A percentile compares a stretch with the other conserved stretches of the same genome.
Evolutionary conservation across 2,329 filamentous ascomycete species (phyloP).

Genomic region (Botryotinia globosa): DNA sequence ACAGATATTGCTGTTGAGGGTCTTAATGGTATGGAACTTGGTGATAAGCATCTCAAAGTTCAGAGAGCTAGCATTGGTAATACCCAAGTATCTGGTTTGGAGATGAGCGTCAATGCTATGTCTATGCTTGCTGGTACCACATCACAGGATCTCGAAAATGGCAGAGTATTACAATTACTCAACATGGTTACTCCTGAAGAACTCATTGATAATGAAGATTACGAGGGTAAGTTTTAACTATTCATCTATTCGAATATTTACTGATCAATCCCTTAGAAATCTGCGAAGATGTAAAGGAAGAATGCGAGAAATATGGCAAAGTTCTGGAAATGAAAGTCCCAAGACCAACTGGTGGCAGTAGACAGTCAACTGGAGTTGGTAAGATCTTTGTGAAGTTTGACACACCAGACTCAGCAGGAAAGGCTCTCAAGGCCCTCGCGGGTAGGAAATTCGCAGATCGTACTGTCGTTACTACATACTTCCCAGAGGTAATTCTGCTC

Average conservation of each 20-base stretch:
- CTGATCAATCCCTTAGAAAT: constrained; percentile 65
- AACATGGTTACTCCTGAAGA: constrained; percentile 99
- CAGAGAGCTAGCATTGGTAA: constrained; percentile 87
- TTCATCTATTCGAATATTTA: neutral
- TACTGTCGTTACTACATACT: constrained; percentile 95
- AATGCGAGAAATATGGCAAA: constrained; percentile 86
- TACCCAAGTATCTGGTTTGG: constrained; percentile 86
- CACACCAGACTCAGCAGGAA: constrained; percentile 70
- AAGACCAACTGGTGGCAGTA: constrained; percentile 75
- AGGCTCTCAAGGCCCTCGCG: constrained; percentile 83
- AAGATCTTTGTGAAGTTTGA: constrained; percentile 98
- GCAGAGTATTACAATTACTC: constrained; percentile 83
- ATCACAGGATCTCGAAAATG: constrained; percentile 72
- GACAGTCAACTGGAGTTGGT: constrained; percentile 84
- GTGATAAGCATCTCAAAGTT: constrained; percentile 81
- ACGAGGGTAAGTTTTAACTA: constrained; percentile 65
- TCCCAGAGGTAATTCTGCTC: constrained; percentile 68
- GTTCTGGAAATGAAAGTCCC: constrained; percentile 91
- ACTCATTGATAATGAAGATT: constrained; percentile 89
- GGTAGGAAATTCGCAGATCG: constrained; percentile 94
- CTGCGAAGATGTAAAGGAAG: constrained; percentile 86
- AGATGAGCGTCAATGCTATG: constrained; percentile 97
- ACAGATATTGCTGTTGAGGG: constrained; percentile 88
- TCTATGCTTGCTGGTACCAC: constrained; percentile 93
- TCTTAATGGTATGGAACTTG: constrained; percentile 89